Base-by-base conservation (phyloP, 768 basidiomycete species). In the Chlorophyllum brunneum region DNA sequence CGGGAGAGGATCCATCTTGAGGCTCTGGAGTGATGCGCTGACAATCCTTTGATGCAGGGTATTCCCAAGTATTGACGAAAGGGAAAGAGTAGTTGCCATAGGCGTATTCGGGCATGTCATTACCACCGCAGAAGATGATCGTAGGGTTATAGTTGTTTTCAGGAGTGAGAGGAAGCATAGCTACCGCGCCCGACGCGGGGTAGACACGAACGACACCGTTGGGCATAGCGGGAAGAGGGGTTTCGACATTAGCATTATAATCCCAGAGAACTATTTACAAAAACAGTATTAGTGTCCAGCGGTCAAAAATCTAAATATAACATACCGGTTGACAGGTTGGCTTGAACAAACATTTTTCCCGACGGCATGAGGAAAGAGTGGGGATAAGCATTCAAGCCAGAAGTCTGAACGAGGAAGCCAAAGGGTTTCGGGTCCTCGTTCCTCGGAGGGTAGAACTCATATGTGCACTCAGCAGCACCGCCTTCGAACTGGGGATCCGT, bases 111-210 rank as follows among this genome's bases (percentile, higher is more conserved):
- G 83, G 73, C 79, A 95, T 86, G 65, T 87, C 77, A 6, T 81
- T 80, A 20, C 95, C 95, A 44, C 95, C 95, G 58, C 95, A 98
- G 69, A 98, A 95, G 39, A 98, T 61, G 41, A 97, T 65, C 0
- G 92, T 92, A 0, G 87, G 89, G 0, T 76, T 81, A 64, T 90
- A 98, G 63, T 89, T 86, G 71, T 95, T 97, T 18, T 77, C 86
- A 5, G 89, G 87, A 2, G 90, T 95, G 20, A 98, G 77, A 7
- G 95, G 95, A 0, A 98, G 78, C 87, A 98, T 92, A 36, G 88
- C 88, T 1, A 79, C 80, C 0, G 87, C 95, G 29, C 90, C 92
- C 8, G 92, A 92, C 0, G 88, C 95, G 8, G 93, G 93, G 63
- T 95, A 95, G 2, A 92, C 88, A 27, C 92, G 86, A 20, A 80